Evolutionary conservation across 176 grass and related monocot genomes (phyloP), one percentile per base, ranked within the genome.

Genomic region (Sorghum bicolor): DNA sequence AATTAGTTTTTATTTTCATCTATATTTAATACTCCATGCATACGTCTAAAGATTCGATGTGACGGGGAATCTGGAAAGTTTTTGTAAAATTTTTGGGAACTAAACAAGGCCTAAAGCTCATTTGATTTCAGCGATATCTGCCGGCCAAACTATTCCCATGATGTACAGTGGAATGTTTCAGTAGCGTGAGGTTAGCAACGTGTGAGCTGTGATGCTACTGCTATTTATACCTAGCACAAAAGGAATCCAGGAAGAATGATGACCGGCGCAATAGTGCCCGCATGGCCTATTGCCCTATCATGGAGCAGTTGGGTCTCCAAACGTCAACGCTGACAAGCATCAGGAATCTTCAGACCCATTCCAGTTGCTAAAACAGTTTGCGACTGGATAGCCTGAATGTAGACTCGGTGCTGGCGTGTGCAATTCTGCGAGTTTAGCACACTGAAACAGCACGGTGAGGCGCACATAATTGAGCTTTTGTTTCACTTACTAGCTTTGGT

Each of bases 281-380:
- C 38, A 80, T 44, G 62, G n/a, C n/a, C 68, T 68, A 34, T 0
- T 36, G 33, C 3, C 5, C 68, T 33, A 60, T 33, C 26, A 74
- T 77, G 66, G 55, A 74, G 75, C 57, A 66, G 76, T 74, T 80
- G 60, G 48, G 57, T 10, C 20, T 34, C 22, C 10, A 48, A 39
- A 72, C 26, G 62, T 86, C 83, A 86, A 78, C 65, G 31, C 43
- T 86, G 71, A 72, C 78, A 37, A 52, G n/a, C 7, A 19, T 5
- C 13, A 66, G 26, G 39, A 76, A 81, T 63, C 25, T 32, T 87
- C 44, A 61, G 72, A 67, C 19, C 39, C 6, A 57, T 64, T 17
- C 36, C 30, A 45, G 61, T 10, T 75, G 26, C 37, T 13, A n/a
- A 15, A 26, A 16, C 63, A 45, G 38, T 53, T 14, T 40, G 43